These are phyloP conservation scores for Botrytis galanthina DNA, from an alignment of 2,329 filamentous ascomycete species.

Conservation along the genomic window DNA sequence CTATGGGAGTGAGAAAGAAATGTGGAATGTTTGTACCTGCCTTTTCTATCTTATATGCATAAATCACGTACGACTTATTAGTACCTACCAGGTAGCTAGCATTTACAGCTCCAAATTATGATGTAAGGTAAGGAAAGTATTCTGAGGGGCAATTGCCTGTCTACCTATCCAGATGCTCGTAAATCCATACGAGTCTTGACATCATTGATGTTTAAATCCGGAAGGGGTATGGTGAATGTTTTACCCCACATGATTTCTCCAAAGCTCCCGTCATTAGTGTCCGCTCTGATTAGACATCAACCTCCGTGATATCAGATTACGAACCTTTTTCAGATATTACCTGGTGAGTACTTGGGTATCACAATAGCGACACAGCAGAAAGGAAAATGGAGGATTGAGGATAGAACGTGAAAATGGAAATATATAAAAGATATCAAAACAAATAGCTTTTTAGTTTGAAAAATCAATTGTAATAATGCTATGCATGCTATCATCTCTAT, in stretches of 20 bases:
- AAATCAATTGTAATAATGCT: background rate
- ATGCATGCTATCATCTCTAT: conserved; percentile 12
- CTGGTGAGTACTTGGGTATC: background rate
- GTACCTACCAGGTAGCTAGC: too few relatives aligned
- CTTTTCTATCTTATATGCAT: background rate
- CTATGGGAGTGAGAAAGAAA: background rate
- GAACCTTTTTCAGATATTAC: background rate
- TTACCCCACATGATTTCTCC: background rate
- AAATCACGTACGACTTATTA: background rate
- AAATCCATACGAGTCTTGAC: background rate
- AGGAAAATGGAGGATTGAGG: background rate
- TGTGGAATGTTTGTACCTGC: background rate
- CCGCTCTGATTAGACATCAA: background rate
- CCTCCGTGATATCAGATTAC: background rate
- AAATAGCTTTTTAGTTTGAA: background rate
- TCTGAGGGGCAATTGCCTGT: background rate
- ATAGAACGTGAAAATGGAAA: background rate
- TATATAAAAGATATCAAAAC: background rate
- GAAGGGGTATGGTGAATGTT: background rate
- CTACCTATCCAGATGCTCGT: background rate
- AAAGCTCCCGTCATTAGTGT: background rate
- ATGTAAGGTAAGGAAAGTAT: background rate
- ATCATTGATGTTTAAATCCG: conserved; percentile 6
- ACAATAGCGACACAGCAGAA: background rate
- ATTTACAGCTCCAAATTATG: background rate